Evolutionary conservation across 2,329 filamentous ascomycete species (phyloP).

Genomic region (Penicillium psychrosexuale): DNA sequence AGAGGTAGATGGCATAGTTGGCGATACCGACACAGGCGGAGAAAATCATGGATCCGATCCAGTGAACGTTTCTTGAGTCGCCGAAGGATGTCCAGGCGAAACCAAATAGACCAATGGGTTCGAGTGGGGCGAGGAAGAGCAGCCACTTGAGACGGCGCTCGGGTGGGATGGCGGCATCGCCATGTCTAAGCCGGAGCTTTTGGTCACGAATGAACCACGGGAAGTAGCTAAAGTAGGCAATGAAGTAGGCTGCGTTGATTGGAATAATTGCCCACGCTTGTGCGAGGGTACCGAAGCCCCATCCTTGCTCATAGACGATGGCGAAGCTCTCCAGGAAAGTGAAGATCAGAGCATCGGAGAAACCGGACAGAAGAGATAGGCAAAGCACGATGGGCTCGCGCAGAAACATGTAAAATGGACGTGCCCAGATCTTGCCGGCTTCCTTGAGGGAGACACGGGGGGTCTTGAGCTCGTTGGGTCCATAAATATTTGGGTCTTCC

Average conservation of each 20-base stretch:
- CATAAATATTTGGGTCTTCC: constrained; percentile 61
- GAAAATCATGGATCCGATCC: constrained; percentile 67
- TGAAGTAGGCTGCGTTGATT: constrained; percentile 63
- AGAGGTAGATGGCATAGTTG: constrained; percentile 70
- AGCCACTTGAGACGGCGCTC: constrained; percentile 67
- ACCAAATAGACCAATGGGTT: constrained; percentile 65
- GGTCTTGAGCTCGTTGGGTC: constrained; percentile 52
- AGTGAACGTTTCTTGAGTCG: constrained; percentile 58
- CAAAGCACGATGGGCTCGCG: constrained; percentile 69
- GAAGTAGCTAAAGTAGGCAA: constrained; percentile 57
- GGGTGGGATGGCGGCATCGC: constrained; percentile 53
- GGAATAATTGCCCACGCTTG: constrained; percentile 63
- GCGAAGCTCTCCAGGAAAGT: constrained; percentile 59
- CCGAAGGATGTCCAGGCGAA: constrained; percentile 67
- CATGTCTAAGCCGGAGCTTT: constrained; percentile 41
- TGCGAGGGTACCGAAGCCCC: constrained; percentile 57
- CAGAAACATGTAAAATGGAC: constrained; percentile 68
- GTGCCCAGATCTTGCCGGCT: constrained; percentile 49
- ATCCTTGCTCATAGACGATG: constrained; percentile 54
- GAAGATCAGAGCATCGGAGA: constrained; percentile 67
- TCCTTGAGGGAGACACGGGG: constrained; percentile 47
- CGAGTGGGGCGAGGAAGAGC: constrained; percentile 57
- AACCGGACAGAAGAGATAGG: constrained; percentile 66
- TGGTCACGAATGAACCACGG: constrained; percentile 47
- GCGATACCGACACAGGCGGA: constrained; percentile 65